Base-by-base conservation (phyloP, 306 rosid genomes). In the Ormosia semicastrata region DNA sequence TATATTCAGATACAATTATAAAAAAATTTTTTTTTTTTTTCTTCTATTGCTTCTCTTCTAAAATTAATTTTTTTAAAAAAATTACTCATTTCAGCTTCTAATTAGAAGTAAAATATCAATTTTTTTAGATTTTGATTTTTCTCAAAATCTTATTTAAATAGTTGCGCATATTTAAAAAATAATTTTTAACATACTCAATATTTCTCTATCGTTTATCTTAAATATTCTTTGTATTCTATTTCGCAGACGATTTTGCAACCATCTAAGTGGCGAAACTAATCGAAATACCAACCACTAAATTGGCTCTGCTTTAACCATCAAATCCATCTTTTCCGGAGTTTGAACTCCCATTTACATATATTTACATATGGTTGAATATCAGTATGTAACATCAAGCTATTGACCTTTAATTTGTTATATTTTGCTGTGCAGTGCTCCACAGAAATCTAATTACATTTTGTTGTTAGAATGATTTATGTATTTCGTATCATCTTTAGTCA, bases 171-270 rank as follows among this genome's bases (percentile, higher is more conserved):
- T 24, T 1, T 24, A 24, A 24, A 24, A 24, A 24, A 24, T 24
- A 1, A 0, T 24, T 24, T 24, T 24, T 24, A 24, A 24, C 24
- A 24, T 24, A 24, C 24, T 24, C 24, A 24, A 24, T 24, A 5
- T n/a, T 77, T 52, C 34, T 53, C 37, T 78, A 15, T 53, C 47
- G 18, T 54, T 56, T 66, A 78, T 66, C 58, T 39, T 66, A 40
- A 13, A 17, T 73, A 53, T 41, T 77, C 33, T 12, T 30, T 43
- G 3, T 33, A 62, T 59, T 57, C 18, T n/a, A 37, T 17, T 81
- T 75, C 75, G 71, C n/a, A 33, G 32, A 44, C 37, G 62, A 79
- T 70, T 70, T 60, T n/a, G 59, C 29, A 39, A 53, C 43, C 66
- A 37, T 65, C 17, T 52, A 13, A 62, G 63, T 17, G 3, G 60